Base-by-base conservation (phyloP, 2,329 filamentous ascomycete genomes). In the Ramularia endophylla region DNA sequence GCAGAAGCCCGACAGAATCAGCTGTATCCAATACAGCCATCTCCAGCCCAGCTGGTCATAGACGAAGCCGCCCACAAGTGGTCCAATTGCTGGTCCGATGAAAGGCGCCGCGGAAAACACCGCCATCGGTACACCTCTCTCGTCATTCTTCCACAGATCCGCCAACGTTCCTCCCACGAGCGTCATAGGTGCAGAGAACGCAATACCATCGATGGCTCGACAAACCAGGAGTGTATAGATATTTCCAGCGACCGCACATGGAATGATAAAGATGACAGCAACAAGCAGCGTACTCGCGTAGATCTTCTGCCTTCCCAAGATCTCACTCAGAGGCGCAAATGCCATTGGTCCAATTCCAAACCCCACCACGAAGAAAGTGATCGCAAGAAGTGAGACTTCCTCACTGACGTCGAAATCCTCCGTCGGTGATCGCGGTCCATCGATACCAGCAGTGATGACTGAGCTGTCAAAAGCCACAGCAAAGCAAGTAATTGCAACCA, bases 11-110 rank as follows among this genome's bases (percentile, higher is more conserved):
- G 83, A 71, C 9, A 92, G 60, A 56, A 94, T 94, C 8, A 92
- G 70, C 58, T 90, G 86, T 53, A 94, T 77, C 83, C 85, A 90
- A 68, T 92, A 92, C 0, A 92, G 70, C 60, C 60, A 62, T 28
- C 59, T 45, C 60, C 59, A 63, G 27, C 57, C 59, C 4, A 58
- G 42, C 11, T 51, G 85, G 52, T 88, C 83, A 6, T 75, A 74
- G 1, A 92, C 70, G 59, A 80, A 94, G 8, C 86, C 87, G 51
- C 87, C 88, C 5, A 83, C 74, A 1, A 94, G 52, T 11, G 69
- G 69, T 9, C 55, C 66, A 60, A 57, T 46, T 7, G 51, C 51
- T 16, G 58, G 45, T 1, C 59, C 60, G 15, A 57, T 51, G 36
- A 62, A 61, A 1, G 58, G 53, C 11, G 55, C 54, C 6, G 52